Evolutionary conservation across 163 green algal genomes (phyloP).

Genomic region (Chloromonas sp.): DNA sequence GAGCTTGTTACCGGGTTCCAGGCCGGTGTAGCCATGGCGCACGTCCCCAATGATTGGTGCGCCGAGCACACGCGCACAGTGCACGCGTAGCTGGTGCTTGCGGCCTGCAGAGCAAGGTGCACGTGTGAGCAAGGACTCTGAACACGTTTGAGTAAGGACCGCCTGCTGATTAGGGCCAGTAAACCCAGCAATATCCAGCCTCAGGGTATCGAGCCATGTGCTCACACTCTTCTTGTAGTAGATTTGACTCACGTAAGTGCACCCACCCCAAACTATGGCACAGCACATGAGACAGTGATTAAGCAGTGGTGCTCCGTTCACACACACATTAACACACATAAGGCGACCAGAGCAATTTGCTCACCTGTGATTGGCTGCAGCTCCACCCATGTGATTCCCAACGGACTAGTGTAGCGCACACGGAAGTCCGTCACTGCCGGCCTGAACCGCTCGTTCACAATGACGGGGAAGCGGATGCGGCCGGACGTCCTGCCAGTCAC

Average conservation of each 20-base stretch:
- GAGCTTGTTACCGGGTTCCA: constrained; percentile 7
- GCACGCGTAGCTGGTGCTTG: constrained; percentile 61
- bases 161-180: no score
- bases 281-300: no score
- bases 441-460: constrained; percentile 11
- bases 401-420: not conserved
- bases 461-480: constrained; percentile 16
- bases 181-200: no score
- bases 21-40: constrained; percentile 31
- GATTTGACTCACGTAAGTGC: no score
- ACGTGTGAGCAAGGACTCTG: not conserved
- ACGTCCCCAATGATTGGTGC: constrained; percentile 55
- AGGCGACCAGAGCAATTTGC: no score
- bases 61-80: constrained; percentile 44
- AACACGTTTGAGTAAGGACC: not conserved
- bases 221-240: no score
- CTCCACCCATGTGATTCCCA: constrained; percentile 31
- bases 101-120: constrained; percentile 26
- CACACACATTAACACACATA: no score
- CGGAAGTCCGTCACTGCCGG: constrained; percentile 24
- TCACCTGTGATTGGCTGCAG: constrained; percentile 36
- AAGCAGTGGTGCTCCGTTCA: no score
- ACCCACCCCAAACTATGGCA: no score
- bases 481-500: constrained; percentile 8
- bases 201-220: no score